These are phyloP conservation scores for Pulveroboletus ravenelii DNA, from an alignment of 768 basidiomycete genomes.

Conservation along the genomic window DNA sequence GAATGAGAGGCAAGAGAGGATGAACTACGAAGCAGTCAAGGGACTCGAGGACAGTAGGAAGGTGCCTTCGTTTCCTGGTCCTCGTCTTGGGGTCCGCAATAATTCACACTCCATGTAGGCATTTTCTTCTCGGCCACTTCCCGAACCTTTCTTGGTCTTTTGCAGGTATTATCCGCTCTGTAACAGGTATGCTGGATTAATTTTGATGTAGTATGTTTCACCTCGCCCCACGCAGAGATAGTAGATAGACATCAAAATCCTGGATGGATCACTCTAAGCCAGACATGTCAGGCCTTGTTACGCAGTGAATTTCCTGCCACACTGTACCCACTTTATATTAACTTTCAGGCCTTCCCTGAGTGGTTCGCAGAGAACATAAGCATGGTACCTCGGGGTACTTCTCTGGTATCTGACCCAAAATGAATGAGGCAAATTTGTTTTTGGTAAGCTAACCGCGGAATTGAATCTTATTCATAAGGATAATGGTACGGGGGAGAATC, in stretches of 20 bases:
- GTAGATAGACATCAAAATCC: constrained; percentile 54
- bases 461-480: constrained; percentile 1
- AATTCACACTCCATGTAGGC: too few relatives aligned
- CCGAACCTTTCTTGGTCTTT: neutral
- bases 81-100: too few relatives aligned
- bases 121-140: too few relatives aligned
- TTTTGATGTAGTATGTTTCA: neutral
- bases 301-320: constrained; percentile 38
- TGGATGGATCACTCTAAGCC: constrained; percentile 64
- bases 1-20: too few relatives aligned
- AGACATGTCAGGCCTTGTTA: constrained; percentile 79
- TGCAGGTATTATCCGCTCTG: constrained; percentile 66
- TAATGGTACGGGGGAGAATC: constrained; percentile 49
- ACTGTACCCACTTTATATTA: neutral
- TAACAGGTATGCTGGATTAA: constrained; percentile 40
- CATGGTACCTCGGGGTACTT: constrained; percentile 54
- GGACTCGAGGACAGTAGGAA: too few relatives aligned
- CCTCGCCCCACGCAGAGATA: constrained; percentile 38
- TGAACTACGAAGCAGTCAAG: too few relatives aligned
- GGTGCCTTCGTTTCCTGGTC: too few relatives aligned
- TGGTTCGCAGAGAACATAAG: constrained; percentile 51
- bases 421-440: constrained; percentile 70
- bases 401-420: constrained; percentile 65
- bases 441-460: constrained; percentile 34
- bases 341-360: constrained; percentile 50